Evolutionary conservation across 306 rosid genomes (phyloP).

Genomic region (Nissolia schottii): DNA sequence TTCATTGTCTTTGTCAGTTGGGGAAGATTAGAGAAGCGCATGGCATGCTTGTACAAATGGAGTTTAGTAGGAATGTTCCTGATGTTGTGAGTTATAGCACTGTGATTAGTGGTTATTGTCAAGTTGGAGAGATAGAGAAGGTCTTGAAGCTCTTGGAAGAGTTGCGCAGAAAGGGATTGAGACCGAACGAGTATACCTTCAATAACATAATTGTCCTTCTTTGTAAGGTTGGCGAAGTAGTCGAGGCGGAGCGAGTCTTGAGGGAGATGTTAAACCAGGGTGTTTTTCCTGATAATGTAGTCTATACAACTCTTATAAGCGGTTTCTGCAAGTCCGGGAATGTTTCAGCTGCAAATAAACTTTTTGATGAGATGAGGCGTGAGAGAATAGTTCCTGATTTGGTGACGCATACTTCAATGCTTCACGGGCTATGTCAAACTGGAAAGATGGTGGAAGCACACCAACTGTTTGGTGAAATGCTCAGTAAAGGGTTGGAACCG

Average conservation of each 20-base stretch:
- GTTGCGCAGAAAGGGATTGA: slow-evolving; percentile 56
- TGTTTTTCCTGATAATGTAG: slow-evolving; percentile 62
- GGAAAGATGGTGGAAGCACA: slow-evolving; percentile 68
- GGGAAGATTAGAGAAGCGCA: slow-evolving; percentile 77
- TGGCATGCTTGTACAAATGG: slow-evolving; percentile 68
- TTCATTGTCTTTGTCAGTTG: slow-evolving; percentile 55
- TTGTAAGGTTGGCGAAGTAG: slow-evolving; percentile 50
- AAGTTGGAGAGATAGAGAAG: slow-evolving; percentile 46
- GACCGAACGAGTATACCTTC: slow-evolving; percentile 57
- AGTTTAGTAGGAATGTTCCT: slow-evolving; percentile 49
- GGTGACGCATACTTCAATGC: slow-evolving; percentile 61
- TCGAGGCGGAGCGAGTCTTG: slow-evolving; percentile 55
- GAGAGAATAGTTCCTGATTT: slow-evolving; percentile 62
- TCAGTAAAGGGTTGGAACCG: slow-evolving; percentile 50
- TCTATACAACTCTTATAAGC: slow-evolving; percentile 70
- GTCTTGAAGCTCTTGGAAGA: slow-evolving; percentile 68
- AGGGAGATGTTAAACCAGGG: slow-evolving; percentile 54
- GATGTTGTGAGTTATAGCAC: slow-evolving; percentile 84
- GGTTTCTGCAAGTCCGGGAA: slow-evolving; percentile 67
- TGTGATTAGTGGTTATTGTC: slow-evolving; percentile 65
- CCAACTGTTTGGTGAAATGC: slow-evolving; percentile 54
- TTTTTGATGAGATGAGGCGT: slow-evolving; percentile 60
- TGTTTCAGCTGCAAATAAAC: slow-evolving; percentile 42
- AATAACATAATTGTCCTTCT: slow-evolving; percentile 59
- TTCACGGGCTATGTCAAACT: slow-evolving; percentile 62